Base-by-base conservation (phyloP, 129 eudicot species). In the Solidago caesia region DNA sequence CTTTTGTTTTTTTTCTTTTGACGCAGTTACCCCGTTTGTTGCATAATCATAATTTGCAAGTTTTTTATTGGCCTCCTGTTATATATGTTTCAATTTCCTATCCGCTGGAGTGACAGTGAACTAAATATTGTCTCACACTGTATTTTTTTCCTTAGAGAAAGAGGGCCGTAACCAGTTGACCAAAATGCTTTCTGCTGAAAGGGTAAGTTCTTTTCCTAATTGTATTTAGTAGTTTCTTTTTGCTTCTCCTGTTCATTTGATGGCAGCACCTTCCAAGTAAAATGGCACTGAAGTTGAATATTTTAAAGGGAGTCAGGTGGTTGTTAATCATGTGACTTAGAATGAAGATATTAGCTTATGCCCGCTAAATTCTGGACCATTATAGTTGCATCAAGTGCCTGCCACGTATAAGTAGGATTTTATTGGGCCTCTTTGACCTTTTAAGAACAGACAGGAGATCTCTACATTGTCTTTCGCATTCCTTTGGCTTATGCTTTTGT, bases 181-280 rank as follows among this genome's bases (percentile, higher is more conserved):
- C 29, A 80, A 80, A 72, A 42, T 78, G 80, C 65, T 89, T 43
- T 84, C 90, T 71, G 90, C 83, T 70, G 96, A 92, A 79, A 79
- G 82, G 96, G 97, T 89, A 82, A 55, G 59, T 12, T 59, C 39
- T 53, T 47, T 26, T 49, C 4, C 6, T 68, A n/a, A 49, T 62
- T 8, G 11, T 63, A 47, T 75, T 64, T 2, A 8, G 2, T 75
- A 13, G 5, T 52, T 42, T 60, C 21, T 53, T 2, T 53, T 12
- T 53, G 59, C 16, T n/a, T 53, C 14, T 53, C 59, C 5, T 21
- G 0, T 53, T 53, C 59, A 53, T 53, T 53, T 53, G 25, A 53
- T 33, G 39, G 39, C 0, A 33, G 39, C 3, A 53, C 25, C 16
- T 4, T 8, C 59, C 59, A 53, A 53, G 7, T 14, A 14, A 12